phyloP scores from a whole-genome alignment of 768 basidiomycete species.

The Pisolithus marmoratus region DNA sequence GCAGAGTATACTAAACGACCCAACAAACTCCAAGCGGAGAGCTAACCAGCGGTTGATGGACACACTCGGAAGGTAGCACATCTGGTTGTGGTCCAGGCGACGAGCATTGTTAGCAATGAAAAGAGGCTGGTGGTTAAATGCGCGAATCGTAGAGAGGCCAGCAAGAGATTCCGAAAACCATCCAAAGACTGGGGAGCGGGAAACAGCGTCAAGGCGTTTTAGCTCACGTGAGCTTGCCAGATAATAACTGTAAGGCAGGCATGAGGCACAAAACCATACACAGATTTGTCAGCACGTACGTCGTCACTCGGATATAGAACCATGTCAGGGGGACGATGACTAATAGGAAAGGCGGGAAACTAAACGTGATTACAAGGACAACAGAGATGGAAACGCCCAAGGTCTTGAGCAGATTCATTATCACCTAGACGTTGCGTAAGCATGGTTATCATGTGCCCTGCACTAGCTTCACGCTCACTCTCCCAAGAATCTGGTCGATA shows the following conservation, averaged over 20 bases:
- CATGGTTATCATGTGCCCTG: neutral
- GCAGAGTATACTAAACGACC: constrained; percentile 71
- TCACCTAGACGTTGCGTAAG: constrained; percentile 32
- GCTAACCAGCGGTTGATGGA: constrained; percentile 82
- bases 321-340: constrained; percentile 70
- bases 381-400: constrained; percentile 54
- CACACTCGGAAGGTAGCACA: constrained; percentile 68
- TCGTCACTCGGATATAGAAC: constrained; percentile 79
- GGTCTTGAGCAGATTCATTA: constrained; percentile 67
- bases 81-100: constrained; percentile 81
- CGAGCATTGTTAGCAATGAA: constrained; percentile 67
- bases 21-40: constrained; percentile 78
- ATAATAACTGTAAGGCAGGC: constrained; percentile 57
- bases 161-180: constrained; percentile 77
- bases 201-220: constrained; percentile 84
- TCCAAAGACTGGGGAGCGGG: constrained; percentile 86
- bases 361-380: constrained; percentile 66
- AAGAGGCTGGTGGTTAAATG: constrained; percentile 63
- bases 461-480: constrained; percentile 30
- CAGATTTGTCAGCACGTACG: constrained; percentile 36
- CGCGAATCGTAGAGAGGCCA: constrained; percentile 79
- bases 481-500: constrained; percentile 76
- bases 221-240: constrained; percentile 82
- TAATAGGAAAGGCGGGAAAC: constrained; percentile 78
- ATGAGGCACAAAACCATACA: neutral